Evolutionary conservation across 148 eudicot genomes (phyloP).

Genomic region (Suaeda aralocaspica): DNA sequence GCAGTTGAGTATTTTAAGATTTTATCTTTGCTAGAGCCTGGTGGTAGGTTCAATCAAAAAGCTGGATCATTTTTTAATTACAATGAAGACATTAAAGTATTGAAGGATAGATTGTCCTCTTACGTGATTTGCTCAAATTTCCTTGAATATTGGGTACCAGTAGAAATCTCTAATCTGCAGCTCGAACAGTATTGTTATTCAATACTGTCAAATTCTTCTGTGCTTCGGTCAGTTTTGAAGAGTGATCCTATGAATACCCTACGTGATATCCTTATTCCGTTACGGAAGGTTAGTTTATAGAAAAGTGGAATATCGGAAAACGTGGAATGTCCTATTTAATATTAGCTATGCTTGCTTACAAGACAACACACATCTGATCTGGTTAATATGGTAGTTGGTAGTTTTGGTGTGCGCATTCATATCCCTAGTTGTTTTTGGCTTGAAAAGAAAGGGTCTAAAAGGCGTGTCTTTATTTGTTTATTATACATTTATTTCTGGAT

Average conservation of each 20-base stretch:
- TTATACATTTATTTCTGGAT: background rate
- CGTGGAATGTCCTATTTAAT: background rate
- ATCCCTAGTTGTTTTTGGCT: background rate
- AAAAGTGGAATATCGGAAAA: no score
- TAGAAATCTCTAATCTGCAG: slow-evolving; percentile 64
- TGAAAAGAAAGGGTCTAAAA: background rate
- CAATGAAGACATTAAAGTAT: slow-evolving; percentile 20
- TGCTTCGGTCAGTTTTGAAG: slow-evolving; percentile 43
- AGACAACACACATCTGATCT: background rate
- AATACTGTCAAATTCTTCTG: slow-evolving; percentile 39
- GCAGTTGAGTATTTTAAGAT: slow-evolving; percentile 38
- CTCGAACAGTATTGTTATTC: slow-evolving; percentile 63
- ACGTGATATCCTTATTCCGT: slow-evolving; percentile 43
- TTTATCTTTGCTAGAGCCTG: slow-evolving; percentile 48
- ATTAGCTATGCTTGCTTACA: background rate
- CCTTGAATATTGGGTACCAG: slow-evolving; percentile 79
- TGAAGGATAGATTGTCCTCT: slow-evolving; percentile 46
- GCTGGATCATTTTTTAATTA: slow-evolving; percentile 21
- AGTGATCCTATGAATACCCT: slow-evolving; percentile 41
- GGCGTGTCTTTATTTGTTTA: no score
- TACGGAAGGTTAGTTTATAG: slow-evolving; percentile 54
- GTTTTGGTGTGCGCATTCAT: background rate
- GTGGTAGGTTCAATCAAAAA: slow-evolving; percentile 21
- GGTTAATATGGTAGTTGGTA: background rate
- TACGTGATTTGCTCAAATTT: slow-evolving; percentile 43